Conservation (phyloP, 148 eudicot species). For the Suaeda aralocaspica region DNA sequence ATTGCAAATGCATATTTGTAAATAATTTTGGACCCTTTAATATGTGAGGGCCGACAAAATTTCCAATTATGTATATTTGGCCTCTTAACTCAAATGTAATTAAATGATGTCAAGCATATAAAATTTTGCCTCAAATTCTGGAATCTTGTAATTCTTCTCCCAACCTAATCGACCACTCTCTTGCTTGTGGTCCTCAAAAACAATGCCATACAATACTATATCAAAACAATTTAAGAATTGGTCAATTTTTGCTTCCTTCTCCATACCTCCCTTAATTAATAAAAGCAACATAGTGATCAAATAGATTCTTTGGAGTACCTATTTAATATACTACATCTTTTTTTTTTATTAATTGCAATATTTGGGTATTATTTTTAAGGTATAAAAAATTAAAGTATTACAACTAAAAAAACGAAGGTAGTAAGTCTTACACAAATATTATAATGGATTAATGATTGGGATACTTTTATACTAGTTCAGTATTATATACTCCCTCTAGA, state of each 20-base stretch:
- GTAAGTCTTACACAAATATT: too few species aligned
- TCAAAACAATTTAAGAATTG: too few species aligned
- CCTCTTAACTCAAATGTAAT: not conserved
- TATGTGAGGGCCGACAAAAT: constrained; percentile 7
- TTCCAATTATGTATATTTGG: not conserved
- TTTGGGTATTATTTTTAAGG: too few species aligned
- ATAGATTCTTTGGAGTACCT: too few species aligned
- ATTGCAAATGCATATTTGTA: not conserved
- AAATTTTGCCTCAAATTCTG: constrained; percentile 15
- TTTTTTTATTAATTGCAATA: too few species aligned
- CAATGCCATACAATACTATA: not conserved
- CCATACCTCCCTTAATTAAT: not conserved
- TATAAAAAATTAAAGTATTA: too few species aligned
- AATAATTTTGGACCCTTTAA: constrained; percentile 1
- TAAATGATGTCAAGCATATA: not conserved
- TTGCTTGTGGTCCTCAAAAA: not conserved
- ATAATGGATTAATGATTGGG: too few species aligned
- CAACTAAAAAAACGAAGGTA: too few species aligned
- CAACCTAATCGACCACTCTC: constrained; percentile 1
- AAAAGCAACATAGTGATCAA: not conserved
- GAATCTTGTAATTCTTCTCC: not conserved
- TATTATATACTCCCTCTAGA: too few species aligned
- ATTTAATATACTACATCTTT: too few species aligned
- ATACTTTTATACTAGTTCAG: too few species aligned
- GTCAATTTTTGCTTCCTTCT: not conserved